phyloP scores from a whole-genome alignment of 2,329 filamentous ascomycete genomes.

The Cladosporium halotolerans region DNA sequence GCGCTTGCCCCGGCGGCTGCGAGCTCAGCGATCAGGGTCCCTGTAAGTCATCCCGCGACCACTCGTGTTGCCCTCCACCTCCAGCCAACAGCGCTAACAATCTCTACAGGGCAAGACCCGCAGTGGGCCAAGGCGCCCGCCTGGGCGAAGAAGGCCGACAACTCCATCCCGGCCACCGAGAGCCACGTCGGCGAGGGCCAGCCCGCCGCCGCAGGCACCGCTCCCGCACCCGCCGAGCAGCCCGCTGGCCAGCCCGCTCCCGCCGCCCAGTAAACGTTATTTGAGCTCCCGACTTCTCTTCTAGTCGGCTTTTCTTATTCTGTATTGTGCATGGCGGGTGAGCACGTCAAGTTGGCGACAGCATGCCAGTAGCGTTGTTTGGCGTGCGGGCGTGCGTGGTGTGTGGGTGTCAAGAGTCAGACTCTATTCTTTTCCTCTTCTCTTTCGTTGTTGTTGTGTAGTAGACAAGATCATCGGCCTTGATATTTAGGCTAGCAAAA shows the following conservation, averaged over 20 bases:
- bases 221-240: constrained; percentile 12
- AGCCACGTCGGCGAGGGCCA: constrained; percentile 26
- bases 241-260: constrained; percentile 21
- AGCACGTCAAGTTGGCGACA: not conserved
- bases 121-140: constrained; percentile 57
- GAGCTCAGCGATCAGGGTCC: constrained; percentile 82
- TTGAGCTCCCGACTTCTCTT: not conserved
- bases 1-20: constrained; percentile 77
- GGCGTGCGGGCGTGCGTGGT: not conserved
- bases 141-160: constrained; percentile 38
- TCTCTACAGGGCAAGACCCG: constrained; percentile 52
- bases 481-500: not conserved
- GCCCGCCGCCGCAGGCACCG: constrained; percentile 18
- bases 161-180: constrained; percentile 29
- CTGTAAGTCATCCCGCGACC: constrained; percentile 44
- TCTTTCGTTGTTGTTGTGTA: not conserved
- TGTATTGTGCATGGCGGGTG: constrained; percentile 10
- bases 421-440: not conserved
- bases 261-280: constrained; percentile 13
- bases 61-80: not conserved
- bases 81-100: constrained; percentile 11
- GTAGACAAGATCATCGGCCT: not conserved
- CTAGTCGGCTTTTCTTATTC: not conserved
- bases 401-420: not conserved
- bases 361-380: constrained; percentile 5